phyloP scores from a whole-genome alignment of 257 asterid species.

The Eucommia ulmoides region DNA sequence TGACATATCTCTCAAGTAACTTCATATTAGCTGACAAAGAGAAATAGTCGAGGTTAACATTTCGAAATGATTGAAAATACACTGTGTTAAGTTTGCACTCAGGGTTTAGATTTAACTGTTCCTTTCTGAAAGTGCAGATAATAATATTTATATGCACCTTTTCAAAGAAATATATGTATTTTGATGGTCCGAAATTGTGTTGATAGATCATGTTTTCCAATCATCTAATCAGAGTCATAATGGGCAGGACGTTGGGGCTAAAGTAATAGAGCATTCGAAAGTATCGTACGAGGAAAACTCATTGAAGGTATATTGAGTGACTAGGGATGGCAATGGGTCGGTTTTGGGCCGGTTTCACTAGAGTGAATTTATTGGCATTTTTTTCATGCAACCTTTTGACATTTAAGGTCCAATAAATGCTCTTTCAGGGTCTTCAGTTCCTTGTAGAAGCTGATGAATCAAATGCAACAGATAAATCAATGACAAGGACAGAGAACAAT shows the following conservation, averaged over 20 bases:
- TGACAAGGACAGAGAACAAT: constrained; percentile 17
- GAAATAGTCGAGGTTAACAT: background rate
- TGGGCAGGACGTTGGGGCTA: constrained; percentile 46
- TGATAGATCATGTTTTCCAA: background rate
- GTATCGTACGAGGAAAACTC: constrained; percentile 21
- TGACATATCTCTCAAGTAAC: no score
- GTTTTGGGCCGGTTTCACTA: no score
- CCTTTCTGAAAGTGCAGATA: background rate
- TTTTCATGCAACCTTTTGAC: background rate
- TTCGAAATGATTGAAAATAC: background rate
- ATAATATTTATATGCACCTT: background rate
- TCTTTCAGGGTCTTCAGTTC: constrained; percentile 58
- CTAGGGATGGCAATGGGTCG: no score
- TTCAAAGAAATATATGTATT: background rate
- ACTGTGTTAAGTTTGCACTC: background rate
- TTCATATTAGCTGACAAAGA: no score
- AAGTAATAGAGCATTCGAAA: constrained; percentile 37
- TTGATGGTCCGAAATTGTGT: background rate
- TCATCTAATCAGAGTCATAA: constrained; percentile 1
- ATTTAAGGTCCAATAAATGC: constrained; percentile 8
- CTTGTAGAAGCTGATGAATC: constrained; percentile 36
- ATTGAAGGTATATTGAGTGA: constrained; percentile 24
- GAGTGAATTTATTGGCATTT: background rate
- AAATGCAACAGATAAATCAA: constrained; percentile 14
- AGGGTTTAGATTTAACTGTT: background rate